Evolutionary conservation across 345 rosid species (phyloP), one percentile per base, ranked within the genome.

Genomic region (Lepidium africanum): DNA sequence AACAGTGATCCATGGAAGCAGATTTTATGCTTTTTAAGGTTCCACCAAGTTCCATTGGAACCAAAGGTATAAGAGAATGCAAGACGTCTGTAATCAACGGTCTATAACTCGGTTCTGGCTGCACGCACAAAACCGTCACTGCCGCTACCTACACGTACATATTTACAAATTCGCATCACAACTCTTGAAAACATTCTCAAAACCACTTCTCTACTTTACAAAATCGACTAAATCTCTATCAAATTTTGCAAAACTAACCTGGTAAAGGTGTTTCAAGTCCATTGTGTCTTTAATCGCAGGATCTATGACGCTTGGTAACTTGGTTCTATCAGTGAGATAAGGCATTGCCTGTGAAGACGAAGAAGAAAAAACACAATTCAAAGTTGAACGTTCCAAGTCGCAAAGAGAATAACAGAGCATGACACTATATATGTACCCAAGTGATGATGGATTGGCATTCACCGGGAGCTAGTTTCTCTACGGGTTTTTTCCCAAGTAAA

Each of bases 391-490:
- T 40, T 57, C 47, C 77, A 59, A 74, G 55, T 54, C 41, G 30
- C 1, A 5, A 43, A 45, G 27, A 52, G 1, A 52, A 12, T 21
- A 42, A 10, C 14, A 45, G 6, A 25, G 61, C 23, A 10, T 21
- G 46, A 14, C 23, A 32, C 11, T 10, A 33, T 39, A 36, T 63
- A 59, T 63, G 46, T 90, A 86, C 98, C 99, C 97, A 94, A 76
- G 90, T 86, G 78, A 94, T 96, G 62, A 94, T 82, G 59, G 97
- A 88, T 80, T 89, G 96, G 77, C 97, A 91, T 76, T 86, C 92
- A 81, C 84, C 74, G 40, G 89, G 89, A 79, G 86, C 88, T 77
- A 86, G 69, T 89, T 88, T 88, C 72, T 94, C 97, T 0, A 94
- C 89, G 0, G 99, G 96, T 76, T 85, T 87, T 74, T 86, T 83